These are phyloP conservation scores for Mercurialis annua DNA, from an alignment of 345 rosid species.

Conservation along the genomic window DNA sequence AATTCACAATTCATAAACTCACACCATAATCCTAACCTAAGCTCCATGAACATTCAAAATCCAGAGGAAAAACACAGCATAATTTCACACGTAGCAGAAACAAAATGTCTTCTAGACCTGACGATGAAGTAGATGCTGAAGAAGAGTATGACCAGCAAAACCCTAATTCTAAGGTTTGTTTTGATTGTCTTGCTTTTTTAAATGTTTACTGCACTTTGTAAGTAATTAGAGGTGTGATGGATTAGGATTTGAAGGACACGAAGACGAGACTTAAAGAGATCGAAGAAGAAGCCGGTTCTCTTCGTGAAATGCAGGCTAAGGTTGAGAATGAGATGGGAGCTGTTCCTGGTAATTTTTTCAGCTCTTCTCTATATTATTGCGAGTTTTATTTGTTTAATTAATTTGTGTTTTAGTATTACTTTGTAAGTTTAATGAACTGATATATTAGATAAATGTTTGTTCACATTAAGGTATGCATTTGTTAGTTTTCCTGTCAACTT, in stretches of 20 bases:
- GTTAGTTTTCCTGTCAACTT: too few species aligned
- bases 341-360: too few species aligned
- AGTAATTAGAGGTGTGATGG: background rate
- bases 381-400: too few species aligned
- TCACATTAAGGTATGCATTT: too few species aligned
- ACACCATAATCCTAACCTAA: too few species aligned
- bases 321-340: conserved; percentile 99
- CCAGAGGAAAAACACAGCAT: too few species aligned
- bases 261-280: conserved; percentile 92
- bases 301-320: conserved; percentile 99
- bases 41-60: too few species aligned
- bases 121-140: background rate
- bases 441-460: too few species aligned
- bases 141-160: conserved; percentile 54
- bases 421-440: too few species aligned
- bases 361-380: too few species aligned
- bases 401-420: too few species aligned
- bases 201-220: background rate
- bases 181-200: background rate
- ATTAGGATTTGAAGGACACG: conserved; percentile 94
- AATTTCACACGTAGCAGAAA: background rate
- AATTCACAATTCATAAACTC: too few species aligned
- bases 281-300: conserved; percentile 96
- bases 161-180: conserved; percentile 64
- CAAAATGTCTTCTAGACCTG: conserved; percentile 33